These are phyloP conservation scores for Neurospora sp. DNA, from an alignment of 495 filamentous ascomycete genomes.

Conservation along the genomic window DNA sequence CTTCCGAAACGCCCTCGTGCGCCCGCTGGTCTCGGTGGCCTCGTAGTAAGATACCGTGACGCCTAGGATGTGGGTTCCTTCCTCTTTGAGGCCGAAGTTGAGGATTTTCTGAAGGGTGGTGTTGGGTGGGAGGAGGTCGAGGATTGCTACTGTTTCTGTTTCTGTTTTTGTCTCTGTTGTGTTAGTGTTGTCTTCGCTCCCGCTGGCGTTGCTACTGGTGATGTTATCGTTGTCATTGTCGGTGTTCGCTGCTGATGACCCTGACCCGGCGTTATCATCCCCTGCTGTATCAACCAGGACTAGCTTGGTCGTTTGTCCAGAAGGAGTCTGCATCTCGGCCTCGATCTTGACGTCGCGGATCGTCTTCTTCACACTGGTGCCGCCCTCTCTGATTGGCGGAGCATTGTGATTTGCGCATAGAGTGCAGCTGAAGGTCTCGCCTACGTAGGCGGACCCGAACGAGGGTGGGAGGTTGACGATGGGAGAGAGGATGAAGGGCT, in stretches of 20 bases:
- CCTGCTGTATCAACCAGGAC: slow-evolving; percentile 1
- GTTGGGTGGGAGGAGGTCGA: slow-evolving; percentile 51
- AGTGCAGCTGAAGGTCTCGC: slow-evolving; percentile 89
- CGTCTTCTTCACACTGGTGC: slow-evolving; percentile 29
- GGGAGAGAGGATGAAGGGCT: slow-evolving; percentile 39
- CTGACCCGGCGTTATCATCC: slow-evolving; percentile 9
- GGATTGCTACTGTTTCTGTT: slow-evolving; percentile 30
- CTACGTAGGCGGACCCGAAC: slow-evolving; percentile 91
- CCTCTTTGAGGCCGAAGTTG: slow-evolving; percentile 80
- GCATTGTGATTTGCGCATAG: slow-evolving; percentile 91
- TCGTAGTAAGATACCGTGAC: slow-evolving; percentile 88
- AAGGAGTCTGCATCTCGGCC: slow-evolving; percentile 91
- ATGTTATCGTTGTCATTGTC: not conserved
- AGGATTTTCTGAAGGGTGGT: slow-evolving; percentile 71
- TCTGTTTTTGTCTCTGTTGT: not conserved
- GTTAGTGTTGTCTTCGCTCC: slow-evolving; percentile 1
- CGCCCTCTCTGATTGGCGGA: slow-evolving; percentile 9
- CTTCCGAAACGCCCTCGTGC: slow-evolving; percentile 83
- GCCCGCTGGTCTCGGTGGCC: slow-evolving; percentile 52
- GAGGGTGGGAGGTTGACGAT: slow-evolving; percentile 82
- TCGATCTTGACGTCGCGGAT: slow-evolving; percentile 70
- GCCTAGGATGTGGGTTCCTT: slow-evolving; percentile 86
- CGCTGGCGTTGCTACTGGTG: not conserved
- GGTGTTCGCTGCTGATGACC: not conserved
- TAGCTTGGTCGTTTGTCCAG: slow-evolving; percentile 20